phyloP scores from a whole-genome alignment of 75 land plant genomes.

The Cryptomeria japonica region DNA sequence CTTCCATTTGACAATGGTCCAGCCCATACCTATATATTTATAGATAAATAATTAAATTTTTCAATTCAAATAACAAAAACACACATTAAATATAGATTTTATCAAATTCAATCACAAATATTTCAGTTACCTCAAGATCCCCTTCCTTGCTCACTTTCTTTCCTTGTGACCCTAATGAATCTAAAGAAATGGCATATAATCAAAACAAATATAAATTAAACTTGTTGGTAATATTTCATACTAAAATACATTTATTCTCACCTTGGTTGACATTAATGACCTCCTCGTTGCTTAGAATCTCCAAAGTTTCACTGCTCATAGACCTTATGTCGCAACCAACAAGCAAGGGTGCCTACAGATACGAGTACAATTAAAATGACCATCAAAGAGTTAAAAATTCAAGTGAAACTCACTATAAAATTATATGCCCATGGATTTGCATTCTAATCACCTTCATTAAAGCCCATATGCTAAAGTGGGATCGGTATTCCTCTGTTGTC shows the following conservation, averaged over 20 bases:
- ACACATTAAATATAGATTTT: background rate
- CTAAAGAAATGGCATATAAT: conserved; percentile 33
- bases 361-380: no score
- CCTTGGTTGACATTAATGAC: conserved; percentile 93
- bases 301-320: conserved; percentile 45
- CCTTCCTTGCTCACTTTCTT: conserved; percentile 54
- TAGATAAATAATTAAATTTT: no score
- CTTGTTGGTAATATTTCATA: background rate
- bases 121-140: conserved; percentile 39
- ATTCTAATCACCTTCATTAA: conserved; percentile 61
- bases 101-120: no score
- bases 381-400: background rate
- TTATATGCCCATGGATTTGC: background rate
- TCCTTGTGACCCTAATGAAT: conserved; percentile 72
- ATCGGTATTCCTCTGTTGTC: conserved; percentile 70
- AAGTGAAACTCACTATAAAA: background rate
- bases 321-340: conserved; percentile 87
- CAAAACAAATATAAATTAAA: background rate
- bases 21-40: no score
- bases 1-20: conserved; percentile 57
- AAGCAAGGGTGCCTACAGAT: conserved; percentile 77
- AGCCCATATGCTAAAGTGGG: conserved; percentile 93
- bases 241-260: background rate
- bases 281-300: conserved; percentile 64
- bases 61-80: no score